Percentiles rank a stretch among this genome's conserved stretches.
phyloP scores from a whole-genome alignment of 2,329 filamentous ascomycete species.

The Teratosphaeria zuluensis region DNA sequence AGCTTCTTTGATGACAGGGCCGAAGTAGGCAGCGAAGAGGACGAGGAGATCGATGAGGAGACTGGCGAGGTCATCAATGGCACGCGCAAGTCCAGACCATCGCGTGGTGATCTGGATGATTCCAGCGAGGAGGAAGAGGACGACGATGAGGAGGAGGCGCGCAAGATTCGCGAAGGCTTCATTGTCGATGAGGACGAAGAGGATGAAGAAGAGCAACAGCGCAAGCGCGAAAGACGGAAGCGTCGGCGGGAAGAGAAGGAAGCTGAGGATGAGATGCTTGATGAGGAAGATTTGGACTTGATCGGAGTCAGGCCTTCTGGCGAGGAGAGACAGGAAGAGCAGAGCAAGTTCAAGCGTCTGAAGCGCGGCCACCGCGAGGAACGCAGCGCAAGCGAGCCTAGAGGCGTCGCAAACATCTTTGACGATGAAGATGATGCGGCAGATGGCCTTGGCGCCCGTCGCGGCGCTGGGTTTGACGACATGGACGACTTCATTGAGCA shows the following conservation, averaged over 20 bases:
- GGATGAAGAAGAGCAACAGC: slow-evolving; percentile 55
- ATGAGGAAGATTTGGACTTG: slow-evolving; percentile 91
- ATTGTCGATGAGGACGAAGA: slow-evolving; percentile 85
- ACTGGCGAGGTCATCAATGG: slow-evolving; percentile 46
- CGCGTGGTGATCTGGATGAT: slow-evolving; percentile 53
- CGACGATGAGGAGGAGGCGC: slow-evolving; percentile 77
- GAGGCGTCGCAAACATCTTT: slow-evolving; percentile 85
- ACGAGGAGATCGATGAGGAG: slow-evolving; percentile 76
- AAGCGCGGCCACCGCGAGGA: slow-evolving; percentile 83
- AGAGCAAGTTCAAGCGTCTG: slow-evolving; percentile 90
- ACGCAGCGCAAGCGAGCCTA: slow-evolving; percentile 49
- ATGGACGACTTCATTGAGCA: slow-evolving; percentile 94
- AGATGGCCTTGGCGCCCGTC: slow-evolving; percentile 37
- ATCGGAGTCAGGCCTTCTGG: slow-evolving; percentile 60
- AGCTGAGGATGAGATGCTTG: slow-evolving; percentile 72
- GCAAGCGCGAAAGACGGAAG: slow-evolving; percentile 60
- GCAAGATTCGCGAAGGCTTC: slow-evolving; percentile 76
- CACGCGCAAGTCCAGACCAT: slow-evolving; percentile 29
- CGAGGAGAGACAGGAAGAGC: slow-evolving; percentile 54
- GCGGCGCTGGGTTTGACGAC: slow-evolving; percentile 55
- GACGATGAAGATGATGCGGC: slow-evolving; percentile 77
- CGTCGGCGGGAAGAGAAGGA: slow-evolving; percentile 67
- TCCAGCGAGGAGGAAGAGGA: slow-evolving; percentile 85
- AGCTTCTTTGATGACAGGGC: slow-evolving; percentile 74
- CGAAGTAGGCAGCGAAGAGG: slow-evolving; percentile 75